These are phyloP conservation scores for Arthroderma uncinatum DNA, from an alignment of 2,329 filamentous ascomycete genomes.

Conservation along the genomic window DNA sequence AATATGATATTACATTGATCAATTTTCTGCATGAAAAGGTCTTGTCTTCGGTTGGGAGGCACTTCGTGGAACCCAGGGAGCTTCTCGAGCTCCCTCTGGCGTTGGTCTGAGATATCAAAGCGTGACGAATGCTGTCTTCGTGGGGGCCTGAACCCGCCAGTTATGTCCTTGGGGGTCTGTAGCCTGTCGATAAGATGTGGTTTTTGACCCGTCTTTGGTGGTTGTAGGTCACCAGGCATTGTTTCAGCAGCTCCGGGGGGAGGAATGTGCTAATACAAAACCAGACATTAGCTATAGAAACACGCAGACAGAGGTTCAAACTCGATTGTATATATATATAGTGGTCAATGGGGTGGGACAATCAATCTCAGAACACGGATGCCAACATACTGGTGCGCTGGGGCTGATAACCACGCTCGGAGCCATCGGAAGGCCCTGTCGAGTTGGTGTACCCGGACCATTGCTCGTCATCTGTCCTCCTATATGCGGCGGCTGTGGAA, in stretches of 20 bases:
- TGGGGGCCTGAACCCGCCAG: constrained; percentile 86
- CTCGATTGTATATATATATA: neutral
- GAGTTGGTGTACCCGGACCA: constrained; percentile 50
- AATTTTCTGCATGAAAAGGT: constrained; percentile 99
- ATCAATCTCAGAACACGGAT: neutral
- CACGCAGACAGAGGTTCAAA: neutral
- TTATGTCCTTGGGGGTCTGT: constrained; percentile 90
- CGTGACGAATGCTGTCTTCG: constrained; percentile 95
- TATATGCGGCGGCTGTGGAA: constrained; percentile 25
- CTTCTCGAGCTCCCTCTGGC: constrained; percentile 83
- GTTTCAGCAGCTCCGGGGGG: constrained; percentile 90
- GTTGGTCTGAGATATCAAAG: constrained; percentile 92
- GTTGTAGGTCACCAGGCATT: constrained; percentile 93
- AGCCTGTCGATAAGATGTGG: constrained; percentile 78
- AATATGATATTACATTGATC: constrained; percentile 99
- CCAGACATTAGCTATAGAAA: neutral
- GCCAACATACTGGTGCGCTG: constrained; percentile 69
- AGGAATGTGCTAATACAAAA: constrained; percentile 61
- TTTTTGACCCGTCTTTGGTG: constrained; percentile 84
- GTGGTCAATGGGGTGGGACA: neutral
- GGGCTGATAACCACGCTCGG: constrained; percentile 92
- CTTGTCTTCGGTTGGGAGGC: constrained; percentile 82
- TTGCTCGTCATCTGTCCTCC: constrained; percentile 33
- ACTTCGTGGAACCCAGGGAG: constrained; percentile 96
- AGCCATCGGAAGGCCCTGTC: constrained; percentile 51